phyloP scores from a whole-genome alignment of 306 rosid species.

The Chamaecrista fasciculata region DNA sequence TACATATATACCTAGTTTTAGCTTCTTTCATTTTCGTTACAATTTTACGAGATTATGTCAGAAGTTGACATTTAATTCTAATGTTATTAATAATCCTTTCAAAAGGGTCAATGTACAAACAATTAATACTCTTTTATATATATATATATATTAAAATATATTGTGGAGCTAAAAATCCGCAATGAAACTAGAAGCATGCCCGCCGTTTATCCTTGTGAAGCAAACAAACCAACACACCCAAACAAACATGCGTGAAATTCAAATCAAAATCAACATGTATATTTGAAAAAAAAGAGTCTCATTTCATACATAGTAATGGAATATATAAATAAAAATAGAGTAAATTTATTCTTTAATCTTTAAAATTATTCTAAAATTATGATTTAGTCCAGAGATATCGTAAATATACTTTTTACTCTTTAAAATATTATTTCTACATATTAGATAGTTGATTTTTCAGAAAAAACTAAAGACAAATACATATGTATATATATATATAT shows the following conservation, averaged over 20 bases:
- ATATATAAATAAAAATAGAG: background rate
- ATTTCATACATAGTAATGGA: background rate
- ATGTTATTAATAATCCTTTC: background rate
- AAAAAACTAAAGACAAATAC: too few species aligned
- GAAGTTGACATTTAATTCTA: background rate
- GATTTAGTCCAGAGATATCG: too few species aligned
- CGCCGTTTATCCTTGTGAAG: background rate
- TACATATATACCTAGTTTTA: background rate
- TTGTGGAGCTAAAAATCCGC: slow-evolving; percentile 23
- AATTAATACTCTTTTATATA: too few species aligned
- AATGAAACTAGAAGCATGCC: slow-evolving; percentile 3
- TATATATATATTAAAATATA: background rate
- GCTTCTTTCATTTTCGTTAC: background rate
- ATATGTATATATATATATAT: too few species aligned
- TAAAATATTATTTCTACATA: too few species aligned
- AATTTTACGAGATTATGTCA: background rate
- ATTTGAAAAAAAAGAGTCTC: too few species aligned
- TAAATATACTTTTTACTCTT: too few species aligned
- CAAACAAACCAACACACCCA: slow-evolving; percentile 12
- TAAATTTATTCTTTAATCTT: too few species aligned
- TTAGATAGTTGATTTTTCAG: too few species aligned
- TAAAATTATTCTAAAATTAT: too few species aligned
- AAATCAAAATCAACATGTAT: slow-evolving; percentile 7
- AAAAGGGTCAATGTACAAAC: background rate
- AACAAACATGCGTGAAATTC: background rate